A percentile compares a stretch with the other conserved stretches of the same genome.
Conservation (phyloP, 208 protist species). For the Polymyxa betae region DNA sequence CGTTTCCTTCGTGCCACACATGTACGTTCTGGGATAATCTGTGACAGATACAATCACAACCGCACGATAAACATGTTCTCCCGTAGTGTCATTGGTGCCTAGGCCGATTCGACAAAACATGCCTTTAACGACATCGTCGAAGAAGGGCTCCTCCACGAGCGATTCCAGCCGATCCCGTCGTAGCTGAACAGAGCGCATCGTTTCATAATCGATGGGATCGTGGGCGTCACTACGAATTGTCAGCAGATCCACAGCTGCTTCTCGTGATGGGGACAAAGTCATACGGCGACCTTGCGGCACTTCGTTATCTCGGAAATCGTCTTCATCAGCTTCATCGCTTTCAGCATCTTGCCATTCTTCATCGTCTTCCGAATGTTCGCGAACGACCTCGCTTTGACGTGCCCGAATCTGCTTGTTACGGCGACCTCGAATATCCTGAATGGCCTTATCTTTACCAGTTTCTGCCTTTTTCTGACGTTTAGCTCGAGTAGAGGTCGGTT, state of each 20-base stretch:
- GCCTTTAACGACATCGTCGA: neutral
- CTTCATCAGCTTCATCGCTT: neutral
- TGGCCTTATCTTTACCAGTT: slow-evolving; percentile 11
- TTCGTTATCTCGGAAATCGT: neutral
- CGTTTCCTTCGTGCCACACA: neutral
- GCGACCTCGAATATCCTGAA: slow-evolving; percentile 21
- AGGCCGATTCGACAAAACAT: slow-evolving; percentile 31
- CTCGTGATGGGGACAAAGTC: neutral
- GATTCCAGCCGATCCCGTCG: neutral
- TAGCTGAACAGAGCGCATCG: slow-evolving; percentile 4
- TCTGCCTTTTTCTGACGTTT: neutral
- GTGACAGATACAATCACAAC: neutral
- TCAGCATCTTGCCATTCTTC: neutral
- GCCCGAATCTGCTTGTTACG: neutral
- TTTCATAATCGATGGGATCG: slow-evolving; percentile 32
- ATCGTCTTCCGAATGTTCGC: neutral
- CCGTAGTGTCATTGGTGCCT: slow-evolving; percentile 26
- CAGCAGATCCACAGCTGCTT: neutral
- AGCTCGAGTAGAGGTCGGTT: neutral
- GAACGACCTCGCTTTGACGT: neutral
- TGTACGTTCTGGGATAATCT: neutral
- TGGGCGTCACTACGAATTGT: neutral
- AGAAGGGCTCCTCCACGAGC: slow-evolving; percentile 16
- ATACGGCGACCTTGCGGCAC: neutral
- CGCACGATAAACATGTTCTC: slow-evolving; percentile 40